Evolutionary conservation across 2,329 filamentous ascomycete species (phyloP).

Genomic region (Epichloe glyceriae): DNA sequence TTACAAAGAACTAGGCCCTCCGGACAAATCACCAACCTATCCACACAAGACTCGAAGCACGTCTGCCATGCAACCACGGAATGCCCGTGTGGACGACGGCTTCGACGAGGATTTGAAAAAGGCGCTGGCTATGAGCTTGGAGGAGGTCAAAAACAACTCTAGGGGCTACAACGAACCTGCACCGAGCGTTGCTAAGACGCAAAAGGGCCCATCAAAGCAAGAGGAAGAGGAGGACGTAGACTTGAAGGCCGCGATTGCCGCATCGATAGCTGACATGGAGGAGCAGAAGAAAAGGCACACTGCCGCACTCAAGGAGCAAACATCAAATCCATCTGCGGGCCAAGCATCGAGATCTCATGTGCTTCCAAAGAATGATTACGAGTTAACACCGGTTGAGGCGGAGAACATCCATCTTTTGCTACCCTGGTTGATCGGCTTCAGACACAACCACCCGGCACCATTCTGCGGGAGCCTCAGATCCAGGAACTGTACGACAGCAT

Average conservation of each 20-base stretch:
- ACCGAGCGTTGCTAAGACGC: slow-evolving; percentile 23
- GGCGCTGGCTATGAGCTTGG: slow-evolving; percentile 90
- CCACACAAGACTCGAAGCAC: slow-evolving; percentile 53
- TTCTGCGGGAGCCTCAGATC: slow-evolving; percentile 92
- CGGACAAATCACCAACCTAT: slow-evolving; percentile 34
- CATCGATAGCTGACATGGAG: slow-evolving; percentile 92
- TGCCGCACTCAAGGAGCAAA: slow-evolving; percentile 69
- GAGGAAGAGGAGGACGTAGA: slow-evolving; percentile 86
- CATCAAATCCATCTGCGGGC: slow-evolving; percentile 29
- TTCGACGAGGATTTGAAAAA: slow-evolving; percentile 93
- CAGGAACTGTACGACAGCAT: slow-evolving; percentile 98
- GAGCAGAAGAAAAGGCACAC: slow-evolving; percentile 91
- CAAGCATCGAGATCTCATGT: slow-evolving; percentile 34
- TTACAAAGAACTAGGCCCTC: slow-evolving; percentile 24
- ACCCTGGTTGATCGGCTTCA: slow-evolving; percentile 90
- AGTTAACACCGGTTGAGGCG: slow-evolving; percentile 82
- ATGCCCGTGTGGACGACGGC: slow-evolving; percentile 73
- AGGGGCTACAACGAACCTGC: slow-evolving; percentile 57
- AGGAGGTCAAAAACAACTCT: slow-evolving; percentile 70
- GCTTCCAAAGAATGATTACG: slow-evolving; percentile 81
- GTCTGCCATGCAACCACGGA: slow-evolving; percentile 73
- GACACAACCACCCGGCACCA: slow-evolving; percentile 89
- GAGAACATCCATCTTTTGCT: slow-evolving; percentile 93
- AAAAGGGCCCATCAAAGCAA: slow-evolving; percentile 21
- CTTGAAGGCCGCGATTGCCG: slow-evolving; percentile 86